Base-by-base conservation (phyloP, 768 basidiomycete species). In the Kwoniella europaea region DNA sequence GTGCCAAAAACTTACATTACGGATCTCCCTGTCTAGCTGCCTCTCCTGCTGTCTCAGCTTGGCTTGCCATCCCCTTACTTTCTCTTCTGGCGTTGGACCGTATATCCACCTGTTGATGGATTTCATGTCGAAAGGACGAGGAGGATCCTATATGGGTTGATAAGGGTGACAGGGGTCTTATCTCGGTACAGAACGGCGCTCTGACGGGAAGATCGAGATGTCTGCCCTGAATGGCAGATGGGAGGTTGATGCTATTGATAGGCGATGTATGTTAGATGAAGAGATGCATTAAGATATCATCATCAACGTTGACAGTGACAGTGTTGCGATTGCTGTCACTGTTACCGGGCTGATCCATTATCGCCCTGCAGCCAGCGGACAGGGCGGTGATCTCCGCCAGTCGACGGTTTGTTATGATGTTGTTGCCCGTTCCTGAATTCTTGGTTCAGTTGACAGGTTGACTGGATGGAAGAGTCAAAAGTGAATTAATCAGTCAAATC, bases 31-130 rank as follows among this genome's bases (percentile, higher is more conserved):
- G 74, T 99, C 97, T 68, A 99, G 85, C 70, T 88, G 87, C 27
- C 97, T 88, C 79, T 89, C 87, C 83, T 98, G 93, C 67, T 88
- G 84, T 64, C 92, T 90, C 65, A 99, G 86, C 84, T 92, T 94
- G 20, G 87, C 77, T 83, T 98, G 94, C 97, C 97, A 99, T 84
- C 88, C 88, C 62, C 91, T 88, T 13, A 98, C 91, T 79, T 88
- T 90, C 86, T 99, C 97, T 84, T 98, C 94, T 24, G 95, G 91
- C 0, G 96, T 93, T 18, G 94, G 96, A 2, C 97, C 97, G 85
- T 98, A 98, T 56, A 99, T 85, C 82, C 95, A 94, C 53, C 94
- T 90, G 82, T 93, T 95, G 80, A 98, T 74, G 29, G 81, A 82
- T 53, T 82, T 83, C 84, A 85, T 85, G 20, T 29, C 57, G 63